Evolutionary conservation across 2,329 filamentous ascomycete genomes (phyloP), one percentile per base, ranked within the genome.

Genomic region (Botrytis cinerea): DNA sequence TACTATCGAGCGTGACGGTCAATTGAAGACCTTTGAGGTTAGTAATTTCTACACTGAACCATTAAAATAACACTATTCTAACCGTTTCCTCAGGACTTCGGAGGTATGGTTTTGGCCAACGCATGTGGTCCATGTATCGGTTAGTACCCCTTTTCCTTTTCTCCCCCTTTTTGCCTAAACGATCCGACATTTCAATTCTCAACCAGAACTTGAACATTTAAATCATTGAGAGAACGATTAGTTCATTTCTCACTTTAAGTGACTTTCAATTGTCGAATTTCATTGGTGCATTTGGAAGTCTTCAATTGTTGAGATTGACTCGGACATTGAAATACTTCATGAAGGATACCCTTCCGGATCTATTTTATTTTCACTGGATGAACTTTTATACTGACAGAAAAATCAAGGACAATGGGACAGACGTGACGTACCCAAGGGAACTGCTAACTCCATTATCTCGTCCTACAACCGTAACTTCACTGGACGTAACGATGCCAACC

Each of bases 401-500:
- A 4, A 32, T 28, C 9, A 0, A 83, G 94, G 93, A 74, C 95
- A 98, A 85, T 98, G 96, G 96, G 94, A 98, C 82, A 92, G 96
- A 79, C 87, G 86, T 78, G 95, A 98, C 79, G 94, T 98, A 48
- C 46, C 46, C 46, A 48, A 48, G 10, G 73, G 95, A 78, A 91
- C 93, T 80, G 87, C 94, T 81, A 99, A 99, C 91, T 97, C 94
- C 10, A 99, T 99, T 83, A 87, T 99, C 83, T 98, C 95, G 64
- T 98, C 96, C 43, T 99, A 98, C 91, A 99, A 99, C 92, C 94
- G 96, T 85, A 98, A 99, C 91, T 98, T 99, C 87, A 98, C 95
- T 75, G 95, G 95, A 78, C 94, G 96, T 83, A 98, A 98, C 84
- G 95, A 97, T 79, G 94, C 93, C 78, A 98, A 97, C 88, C 94